These are phyloP conservation scores for Funneliformis geosporum DNA, from an alignment of 192 early-diverging fungal species.

Conservation along the genomic window DNA sequence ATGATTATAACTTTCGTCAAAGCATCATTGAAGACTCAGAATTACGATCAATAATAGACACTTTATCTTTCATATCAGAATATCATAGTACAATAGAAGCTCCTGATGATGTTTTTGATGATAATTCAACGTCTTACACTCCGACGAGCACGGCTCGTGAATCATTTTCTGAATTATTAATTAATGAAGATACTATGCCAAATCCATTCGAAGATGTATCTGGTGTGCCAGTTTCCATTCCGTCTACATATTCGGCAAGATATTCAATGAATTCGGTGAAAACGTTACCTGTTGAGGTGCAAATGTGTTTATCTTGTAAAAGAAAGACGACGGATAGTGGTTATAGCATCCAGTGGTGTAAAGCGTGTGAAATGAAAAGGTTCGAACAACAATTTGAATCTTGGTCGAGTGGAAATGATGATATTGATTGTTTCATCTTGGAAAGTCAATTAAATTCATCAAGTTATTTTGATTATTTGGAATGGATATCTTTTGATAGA, in stretches of 20 bases:
- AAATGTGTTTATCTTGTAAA: background rate
- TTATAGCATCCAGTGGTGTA: slow-evolving; percentile 26
- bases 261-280: too few species aligned
- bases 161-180: too few species aligned
- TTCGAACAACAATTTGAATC: slow-evolving; percentile 8
- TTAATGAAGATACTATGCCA: too few species aligned
- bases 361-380: background rate
- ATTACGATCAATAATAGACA: too few species aligned
- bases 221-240: background rate
- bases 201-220: background rate
- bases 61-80: too few species aligned
- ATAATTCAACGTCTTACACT: too few species aligned
- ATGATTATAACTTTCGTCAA: too few species aligned
- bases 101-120: too few species aligned
- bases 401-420: slow-evolving; percentile 21
- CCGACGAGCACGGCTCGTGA: too few species aligned
- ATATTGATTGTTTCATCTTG: slow-evolving; percentile 23
- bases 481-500: slow-evolving; percentile 27
- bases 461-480: background rate
- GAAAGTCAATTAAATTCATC: slow-evolving; percentile 12
- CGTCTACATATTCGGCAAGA: too few species aligned
- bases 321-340: background rate
- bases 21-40: too few species aligned
- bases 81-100: too few species aligned
- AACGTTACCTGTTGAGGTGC: background rate